Evolutionary conservation across 306 rosid species (phyloP), one percentile per base, ranked within the genome.

Genomic region (Cicer arietinum): DNA sequence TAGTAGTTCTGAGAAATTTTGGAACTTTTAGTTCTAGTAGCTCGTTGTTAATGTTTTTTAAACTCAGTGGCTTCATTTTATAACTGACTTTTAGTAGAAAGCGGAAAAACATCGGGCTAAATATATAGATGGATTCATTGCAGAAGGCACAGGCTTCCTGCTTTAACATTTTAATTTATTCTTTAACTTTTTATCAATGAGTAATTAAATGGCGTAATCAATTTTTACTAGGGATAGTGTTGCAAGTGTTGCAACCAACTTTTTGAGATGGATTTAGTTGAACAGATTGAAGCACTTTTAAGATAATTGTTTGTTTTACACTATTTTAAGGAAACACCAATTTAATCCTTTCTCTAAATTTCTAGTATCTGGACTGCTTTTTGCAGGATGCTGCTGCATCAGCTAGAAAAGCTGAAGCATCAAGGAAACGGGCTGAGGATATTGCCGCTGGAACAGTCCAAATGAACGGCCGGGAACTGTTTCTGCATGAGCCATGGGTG

Each of bases 391-490:
- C 82, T 46, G 95, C 84, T 82, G 88, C 78, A 67, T 86, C 91
- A 46, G 86, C 93, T 40, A 84, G 80, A 72, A 84, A 86, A 86
- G 89, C 88, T n/a, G 97, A 94, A 75, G 84, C 85, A 18, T 89
- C 86, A 1, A 86, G 90, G 85, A 90, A 91, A 69, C 93, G 93
- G 2, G 89, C 83, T 0, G 98, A 91, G 82, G 97, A 91, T 84
- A 84, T 94, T 46, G 91, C 90, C 6, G 72, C 90, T 2, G 97
- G 98, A 70, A 74, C 87, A 10, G 89, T 86, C 66, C 92, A 77
- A 80, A 87, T 90, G 98, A 94, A 94, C 51, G 97, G 98, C 25
- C 82, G 96, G 63, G 96, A 91, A 90, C 89, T 91, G 83, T 94
- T 94, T 79, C 18, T 58, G 44, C 92, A 84, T 44, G 88, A 94